Percentiles rank a stretch among this genome's conserved stretches.
Conservation (phyloP, 495 filamentous ascomycete genomes). For the Xylaria bambusicola region DNA sequence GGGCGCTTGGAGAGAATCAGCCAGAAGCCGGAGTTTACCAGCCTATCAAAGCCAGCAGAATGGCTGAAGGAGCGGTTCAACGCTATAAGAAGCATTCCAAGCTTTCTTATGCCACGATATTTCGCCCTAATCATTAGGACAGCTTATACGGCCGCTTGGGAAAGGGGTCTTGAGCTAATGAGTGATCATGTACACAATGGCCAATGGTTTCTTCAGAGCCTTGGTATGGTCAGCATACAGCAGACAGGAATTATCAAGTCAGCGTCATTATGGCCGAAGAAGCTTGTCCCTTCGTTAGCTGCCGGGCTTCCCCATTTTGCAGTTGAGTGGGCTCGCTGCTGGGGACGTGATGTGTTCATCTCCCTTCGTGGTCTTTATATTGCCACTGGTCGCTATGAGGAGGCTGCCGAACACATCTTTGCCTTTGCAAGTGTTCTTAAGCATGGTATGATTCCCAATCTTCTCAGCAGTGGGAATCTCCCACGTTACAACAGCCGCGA, state of each 20-base stretch:
- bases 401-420: constrained; percentile 90
- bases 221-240: constrained; percentile 88
- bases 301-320: constrained; percentile 96
- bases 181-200: constrained; percentile 72
- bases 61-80: constrained; percentile 88
- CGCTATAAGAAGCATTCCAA: constrained; percentile 79
- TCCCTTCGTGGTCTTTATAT: constrained; percentile 87
- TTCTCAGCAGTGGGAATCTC: constrained; percentile 80
- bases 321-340: constrained; percentile 90
- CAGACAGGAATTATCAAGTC: constrained; percentile 86
- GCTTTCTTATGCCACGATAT: constrained; percentile 87
- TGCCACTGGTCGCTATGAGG: constrained; percentile 81
- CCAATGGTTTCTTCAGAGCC: constrained; percentile 79
- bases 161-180: constrained; percentile 76
- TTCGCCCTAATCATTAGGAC: constrained; percentile 88
- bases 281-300: constrained; percentile 81
- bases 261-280: constrained; percentile 84
- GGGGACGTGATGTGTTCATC: constrained; percentile 97
- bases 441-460: constrained; percentile 98
- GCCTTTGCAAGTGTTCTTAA: constrained; percentile 97
- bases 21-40: constrained; percentile 57
- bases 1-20: constrained; percentile 74
- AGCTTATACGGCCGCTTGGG: constrained; percentile 80
- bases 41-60: constrained; percentile 61
- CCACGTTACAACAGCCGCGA: constrained; percentile 97